Percentiles rank a stretch among this genome's conserved stretches.
These are phyloP conservation scores for Globisporangium parvum DNA, from an alignment of 352 stramenopile genomes.

Conservation along the genomic window DNA sequence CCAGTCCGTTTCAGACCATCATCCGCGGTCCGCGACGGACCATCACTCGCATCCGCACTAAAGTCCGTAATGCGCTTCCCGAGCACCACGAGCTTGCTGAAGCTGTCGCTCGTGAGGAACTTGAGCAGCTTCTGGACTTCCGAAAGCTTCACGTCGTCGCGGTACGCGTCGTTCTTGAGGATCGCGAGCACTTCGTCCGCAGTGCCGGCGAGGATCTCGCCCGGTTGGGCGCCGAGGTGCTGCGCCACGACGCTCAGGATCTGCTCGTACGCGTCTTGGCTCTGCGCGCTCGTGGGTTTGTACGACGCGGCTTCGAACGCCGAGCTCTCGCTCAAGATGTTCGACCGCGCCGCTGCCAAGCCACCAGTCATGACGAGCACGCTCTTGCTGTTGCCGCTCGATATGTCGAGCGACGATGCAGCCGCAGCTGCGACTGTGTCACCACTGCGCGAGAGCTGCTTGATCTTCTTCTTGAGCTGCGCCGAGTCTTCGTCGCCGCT, in stretches of 20 bases:
- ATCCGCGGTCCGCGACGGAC: background rate
- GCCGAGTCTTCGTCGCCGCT: constrained; percentile 32
- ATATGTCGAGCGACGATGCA: constrained; percentile 1
- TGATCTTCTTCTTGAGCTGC: constrained; percentile 68
- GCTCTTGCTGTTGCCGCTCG: constrained; percentile 18
- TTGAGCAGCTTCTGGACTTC: constrained; percentile 88
- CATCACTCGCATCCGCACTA: constrained; percentile 17
- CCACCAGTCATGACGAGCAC: constrained; percentile 52
- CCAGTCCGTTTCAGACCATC: constrained; percentile 16
- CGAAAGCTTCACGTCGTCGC: constrained; percentile 76
- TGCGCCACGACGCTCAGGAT: constrained; percentile 76
- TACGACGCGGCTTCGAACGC: constrained; percentile 83
- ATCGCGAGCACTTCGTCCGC: constrained; percentile 91
- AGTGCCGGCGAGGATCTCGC: constrained; percentile 88
- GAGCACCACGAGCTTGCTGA: constrained; percentile 80
- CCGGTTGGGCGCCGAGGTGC: constrained; percentile 81
- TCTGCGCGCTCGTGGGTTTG: constrained; percentile 82
- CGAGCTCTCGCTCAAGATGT: constrained; percentile 69
- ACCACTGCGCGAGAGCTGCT: constrained; percentile 32
- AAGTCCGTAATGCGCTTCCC: constrained; percentile 90
- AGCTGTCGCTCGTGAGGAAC: constrained; percentile 56
- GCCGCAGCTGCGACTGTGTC: background rate
- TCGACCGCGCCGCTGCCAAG: constrained; percentile 30
- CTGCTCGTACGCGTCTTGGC: constrained; percentile 86
- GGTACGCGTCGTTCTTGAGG: constrained; percentile 88